Evolutionary conservation across 805 yeast genomes (phyloP).

Genomic region (Kodamaea neixiangensis): DNA sequence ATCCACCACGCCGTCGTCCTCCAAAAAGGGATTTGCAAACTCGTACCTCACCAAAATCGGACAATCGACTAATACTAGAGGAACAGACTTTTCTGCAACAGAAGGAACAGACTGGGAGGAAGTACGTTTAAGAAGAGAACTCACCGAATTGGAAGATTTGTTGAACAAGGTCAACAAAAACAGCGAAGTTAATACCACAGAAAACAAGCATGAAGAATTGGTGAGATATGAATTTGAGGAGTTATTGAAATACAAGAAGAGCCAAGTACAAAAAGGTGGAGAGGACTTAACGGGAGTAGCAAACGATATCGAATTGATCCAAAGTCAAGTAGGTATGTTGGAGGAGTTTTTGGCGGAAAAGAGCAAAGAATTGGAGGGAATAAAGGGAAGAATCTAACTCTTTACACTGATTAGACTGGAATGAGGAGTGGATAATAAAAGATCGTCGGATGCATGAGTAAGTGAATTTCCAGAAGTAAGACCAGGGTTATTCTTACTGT

Average conservation of each 20-base stretch:
- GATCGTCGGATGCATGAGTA: not conserved
- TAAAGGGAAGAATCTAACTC: not conserved
- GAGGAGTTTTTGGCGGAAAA: conserved; percentile 67
- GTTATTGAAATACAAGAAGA: conserved; percentile 69
- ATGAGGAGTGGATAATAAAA: not conserved
- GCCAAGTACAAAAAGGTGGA: conserved; percentile 28
- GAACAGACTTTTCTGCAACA: conserved; percentile 71
- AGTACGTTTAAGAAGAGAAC: conserved; percentile 76
- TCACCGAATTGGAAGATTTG: conserved; percentile 71
- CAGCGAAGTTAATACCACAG: conserved; percentile 23
- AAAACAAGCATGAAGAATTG: conserved; percentile 25
- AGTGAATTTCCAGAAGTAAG: not conserved
- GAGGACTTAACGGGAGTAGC: conserved; percentile 53
- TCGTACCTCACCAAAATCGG: conserved; percentile 60
- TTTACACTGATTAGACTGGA: not conserved
- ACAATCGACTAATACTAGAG: conserved; percentile 45
- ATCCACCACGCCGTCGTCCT: not conserved
- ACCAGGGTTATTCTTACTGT: not conserved
- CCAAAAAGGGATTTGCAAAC: conserved; percentile 50
- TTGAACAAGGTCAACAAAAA: conserved; percentile 49
- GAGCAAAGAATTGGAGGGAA: conserved; percentile 52
- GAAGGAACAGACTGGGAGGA: conserved; percentile 93
- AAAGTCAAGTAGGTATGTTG: conserved; percentile 71
- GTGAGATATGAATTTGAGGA: conserved; percentile 74
- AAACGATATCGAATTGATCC: conserved; percentile 67